A percentile compares a stretch with the other conserved stretches of the same genome.
Conservation (phyloP, 139 green algal species). For the Volvox reticuliferus region DNA sequence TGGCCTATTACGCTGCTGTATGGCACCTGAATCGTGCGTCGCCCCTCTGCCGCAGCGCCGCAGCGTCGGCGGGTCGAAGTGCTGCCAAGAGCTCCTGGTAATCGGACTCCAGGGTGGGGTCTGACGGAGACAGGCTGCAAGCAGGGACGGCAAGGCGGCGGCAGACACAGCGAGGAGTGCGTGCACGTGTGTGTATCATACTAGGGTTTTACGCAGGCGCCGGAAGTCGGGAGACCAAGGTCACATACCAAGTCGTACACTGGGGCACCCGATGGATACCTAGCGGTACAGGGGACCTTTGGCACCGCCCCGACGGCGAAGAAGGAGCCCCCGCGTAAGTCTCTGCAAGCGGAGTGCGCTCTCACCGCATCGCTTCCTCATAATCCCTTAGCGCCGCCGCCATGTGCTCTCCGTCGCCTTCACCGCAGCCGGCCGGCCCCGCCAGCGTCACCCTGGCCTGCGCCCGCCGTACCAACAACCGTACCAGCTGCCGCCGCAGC, state of each 20-base stretch:
- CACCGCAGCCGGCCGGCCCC: too few species aligned
- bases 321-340: too few species aligned
- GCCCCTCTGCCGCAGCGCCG: slow-evolving; percentile 49
- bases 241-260: neutral
- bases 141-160: too few species aligned
- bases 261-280: too few species aligned
- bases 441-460: slow-evolving; percentile 28
- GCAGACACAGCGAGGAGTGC: too few species aligned
- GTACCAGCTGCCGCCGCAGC: slow-evolving; percentile 32
- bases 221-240: neutral
- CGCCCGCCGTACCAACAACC: slow-evolving; percentile 48
- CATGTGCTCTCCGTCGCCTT: neutral
- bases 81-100: slow-evolving; percentile 49
- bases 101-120: slow-evolving; percentile 46
- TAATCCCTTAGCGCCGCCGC: slow-evolving; percentile 50
- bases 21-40: slow-evolving; percentile 50
- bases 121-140: neutral
- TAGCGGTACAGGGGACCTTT: neutral
- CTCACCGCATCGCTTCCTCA: slow-evolving; percentile 46
- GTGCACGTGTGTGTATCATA: too few species aligned
- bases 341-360: neutral
- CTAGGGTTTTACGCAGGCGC: neutral
- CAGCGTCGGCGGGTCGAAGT: slow-evolving; percentile 47
- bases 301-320: neutral
- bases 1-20: too few species aligned